Percentiles rank a stretch among this genome's conserved stretches.
Evolutionary conservation across 1,284 basidiomycete genomes (phyloP).

Genomic region (Acaromyces ingoldii): DNA sequence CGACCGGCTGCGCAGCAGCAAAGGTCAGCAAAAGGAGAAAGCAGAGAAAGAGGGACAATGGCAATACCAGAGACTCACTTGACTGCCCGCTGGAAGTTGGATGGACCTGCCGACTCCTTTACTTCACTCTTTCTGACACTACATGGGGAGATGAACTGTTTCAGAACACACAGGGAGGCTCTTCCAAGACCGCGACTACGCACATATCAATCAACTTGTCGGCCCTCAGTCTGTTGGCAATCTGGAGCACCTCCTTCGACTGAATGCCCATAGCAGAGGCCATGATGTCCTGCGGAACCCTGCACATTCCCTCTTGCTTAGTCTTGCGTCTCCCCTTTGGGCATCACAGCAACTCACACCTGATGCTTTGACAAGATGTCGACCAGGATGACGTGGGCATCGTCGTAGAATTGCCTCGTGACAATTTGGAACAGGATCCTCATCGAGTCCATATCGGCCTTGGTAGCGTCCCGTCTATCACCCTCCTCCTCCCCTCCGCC

Average conservation of each 20-base stretch:
- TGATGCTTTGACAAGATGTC: conserved; percentile 85
- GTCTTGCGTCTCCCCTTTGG: neutral
- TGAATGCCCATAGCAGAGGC: conserved; percentile 79
- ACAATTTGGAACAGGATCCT: conserved; percentile 77
- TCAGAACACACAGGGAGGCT: no score
- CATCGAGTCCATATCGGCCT: conserved; percentile 38
- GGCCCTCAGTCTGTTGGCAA: conserved; percentile 77
- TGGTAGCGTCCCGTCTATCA: conserved; percentile 17
- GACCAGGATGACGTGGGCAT: conserved; percentile 82
- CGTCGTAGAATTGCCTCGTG: conserved; percentile 87
- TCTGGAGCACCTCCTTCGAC: conserved; percentile 87
- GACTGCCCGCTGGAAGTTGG: no score
- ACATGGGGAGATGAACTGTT: neutral
- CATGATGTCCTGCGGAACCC: conserved; percentile 79
- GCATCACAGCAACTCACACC: conserved; percentile 72
- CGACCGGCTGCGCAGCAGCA: neutral
- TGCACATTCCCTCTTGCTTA: neutral
- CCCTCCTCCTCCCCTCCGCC: conserved; percentile 8
- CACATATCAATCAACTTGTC: conserved; percentile 61
- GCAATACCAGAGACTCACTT: no score
- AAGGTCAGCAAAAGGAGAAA: neutral
- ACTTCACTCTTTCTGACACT: neutral
- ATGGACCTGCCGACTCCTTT: neutral
- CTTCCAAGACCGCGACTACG: neutral
- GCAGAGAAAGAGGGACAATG: no score